Conservation (phyloP, 257 asterid species). For the Solanum chilense region DNA sequence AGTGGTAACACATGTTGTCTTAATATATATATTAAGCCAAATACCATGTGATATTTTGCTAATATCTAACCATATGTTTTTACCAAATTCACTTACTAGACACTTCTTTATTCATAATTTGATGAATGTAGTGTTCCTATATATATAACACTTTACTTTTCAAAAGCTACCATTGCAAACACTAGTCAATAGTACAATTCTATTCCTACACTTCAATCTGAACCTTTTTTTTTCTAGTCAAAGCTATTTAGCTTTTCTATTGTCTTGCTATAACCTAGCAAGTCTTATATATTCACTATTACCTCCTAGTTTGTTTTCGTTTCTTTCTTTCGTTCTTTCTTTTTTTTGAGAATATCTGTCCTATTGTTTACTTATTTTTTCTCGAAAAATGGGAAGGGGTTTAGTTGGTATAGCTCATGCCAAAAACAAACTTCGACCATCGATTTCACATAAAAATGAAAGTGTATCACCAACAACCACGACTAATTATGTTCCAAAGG, state of each 20-base stretch:
- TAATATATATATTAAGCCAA: conserved; percentile 40
- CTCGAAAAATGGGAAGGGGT: conserved; percentile 29
- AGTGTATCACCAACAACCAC: neutral
- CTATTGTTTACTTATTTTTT: neutral
- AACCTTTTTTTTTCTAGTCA: neutral
- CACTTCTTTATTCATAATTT: neutral
- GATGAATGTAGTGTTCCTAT: neutral
- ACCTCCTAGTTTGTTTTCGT: neutral
- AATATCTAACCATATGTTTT: conserved; percentile 24
- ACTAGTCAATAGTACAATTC: neutral
- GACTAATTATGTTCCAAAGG: neutral
- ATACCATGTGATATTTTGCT: conserved; percentile 50
- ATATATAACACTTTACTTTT: neutral
- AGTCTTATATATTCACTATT: neutral
- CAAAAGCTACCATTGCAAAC: neutral
- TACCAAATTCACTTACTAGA: conserved; percentile 15
- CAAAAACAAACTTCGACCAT: conserved; percentile 27
- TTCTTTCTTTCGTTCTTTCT: neutral
- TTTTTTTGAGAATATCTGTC: neutral
- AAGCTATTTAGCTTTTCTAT: neutral
- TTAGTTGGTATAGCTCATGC: conserved; percentile 38
- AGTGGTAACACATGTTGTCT: conserved; percentile 61
- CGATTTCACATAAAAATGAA: conserved; percentile 24
- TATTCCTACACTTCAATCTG: neutral
- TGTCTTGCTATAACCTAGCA: neutral